phyloP scores from a whole-genome alignment of 352 stramenopile genomes.

The Blastocystis sp. region DNA sequence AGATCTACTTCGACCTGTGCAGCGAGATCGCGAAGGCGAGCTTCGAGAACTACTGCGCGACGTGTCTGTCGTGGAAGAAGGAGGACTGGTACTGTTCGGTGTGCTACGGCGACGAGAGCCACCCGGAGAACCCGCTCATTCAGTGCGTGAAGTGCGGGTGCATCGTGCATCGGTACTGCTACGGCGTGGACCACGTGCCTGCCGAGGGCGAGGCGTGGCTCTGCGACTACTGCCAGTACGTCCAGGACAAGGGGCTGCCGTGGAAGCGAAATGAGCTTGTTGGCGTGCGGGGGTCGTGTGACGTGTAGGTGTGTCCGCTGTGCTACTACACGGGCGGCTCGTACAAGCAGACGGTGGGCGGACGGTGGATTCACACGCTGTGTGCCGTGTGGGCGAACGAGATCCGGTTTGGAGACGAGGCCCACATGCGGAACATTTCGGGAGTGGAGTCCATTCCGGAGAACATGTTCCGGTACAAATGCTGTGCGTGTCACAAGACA shows the following conservation, averaged over 20 bases:
- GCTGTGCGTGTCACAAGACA: conserved; percentile 66
- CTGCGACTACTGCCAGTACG: conserved; percentile 70
- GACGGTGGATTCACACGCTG: conserved; percentile 50
- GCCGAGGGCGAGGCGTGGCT: not conserved
- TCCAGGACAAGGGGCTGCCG: conserved; percentile 61
- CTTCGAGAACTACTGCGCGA: conserved; percentile 11
- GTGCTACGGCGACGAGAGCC: conserved; percentile 34
- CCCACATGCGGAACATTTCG: conserved; percentile 49
- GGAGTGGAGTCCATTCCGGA: conserved; percentile 62
- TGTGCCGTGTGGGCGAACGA: conserved; percentile 71
- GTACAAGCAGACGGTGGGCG: conserved; percentile 62
- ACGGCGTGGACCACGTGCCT: conserved; percentile 50
- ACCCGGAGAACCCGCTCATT: conserved; percentile 17
- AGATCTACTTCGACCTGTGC: conserved; percentile 67
- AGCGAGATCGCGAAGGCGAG: conserved; percentile 65
- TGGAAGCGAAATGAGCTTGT: conserved; percentile 57
- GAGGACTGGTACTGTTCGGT: conserved; percentile 60
- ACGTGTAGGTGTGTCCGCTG: conserved; percentile 59
- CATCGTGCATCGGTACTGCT: conserved; percentile 66
- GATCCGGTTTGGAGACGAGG: conserved; percentile 51
- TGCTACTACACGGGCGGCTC: conserved; percentile 69
- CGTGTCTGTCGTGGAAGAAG: not conserved
- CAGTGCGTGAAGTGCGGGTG: conserved; percentile 42
- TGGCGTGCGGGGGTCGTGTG: not conserved
- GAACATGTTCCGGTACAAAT: conserved; percentile 58